Conservation (phyloP, 495 filamentous ascomycete species). For the Penicillium paradoxum region DNA sequence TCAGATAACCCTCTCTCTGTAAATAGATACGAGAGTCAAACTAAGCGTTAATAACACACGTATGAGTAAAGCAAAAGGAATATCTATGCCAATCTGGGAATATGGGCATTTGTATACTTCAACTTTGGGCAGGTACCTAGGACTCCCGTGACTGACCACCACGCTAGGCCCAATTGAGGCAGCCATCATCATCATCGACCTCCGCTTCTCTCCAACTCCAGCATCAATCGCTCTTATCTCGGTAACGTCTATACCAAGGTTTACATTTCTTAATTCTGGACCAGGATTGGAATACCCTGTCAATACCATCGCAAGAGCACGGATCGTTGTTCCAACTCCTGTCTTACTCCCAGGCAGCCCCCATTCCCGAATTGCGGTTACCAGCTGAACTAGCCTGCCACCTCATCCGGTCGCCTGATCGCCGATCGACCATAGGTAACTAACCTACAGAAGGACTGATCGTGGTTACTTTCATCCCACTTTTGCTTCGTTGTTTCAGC, state of each 20-base stretch:
- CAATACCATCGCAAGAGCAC: neutral
- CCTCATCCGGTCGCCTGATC: slow-evolving; percentile 19
- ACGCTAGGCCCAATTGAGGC: slow-evolving; percentile 28
- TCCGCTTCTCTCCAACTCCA: slow-evolving; percentile 23
- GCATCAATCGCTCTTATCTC: slow-evolving; percentile 6
- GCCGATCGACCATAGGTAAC: slow-evolving; percentile 19
- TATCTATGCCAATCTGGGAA: neutral
- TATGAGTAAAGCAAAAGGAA: neutral
- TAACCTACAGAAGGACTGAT: slow-evolving; percentile 34
- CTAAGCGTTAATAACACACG: neutral
- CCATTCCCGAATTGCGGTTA: slow-evolving; percentile 6
- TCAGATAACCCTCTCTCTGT: neutral
- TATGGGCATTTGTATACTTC: slow-evolving; percentile 1
- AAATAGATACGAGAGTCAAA: neutral
- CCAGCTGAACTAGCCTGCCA: slow-evolving; percentile 23
- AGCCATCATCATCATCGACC: slow-evolving; percentile 27
- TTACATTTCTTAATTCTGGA: slow-evolving; percentile 13
- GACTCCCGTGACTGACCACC: slow-evolving; percentile 29
- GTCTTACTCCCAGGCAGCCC: slow-evolving; percentile 9
- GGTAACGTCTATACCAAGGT: slow-evolving; percentile 15
- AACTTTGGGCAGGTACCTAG: neutral
- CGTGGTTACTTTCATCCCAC: slow-evolving; percentile 7
- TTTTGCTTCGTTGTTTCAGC: slow-evolving; percentile 7
- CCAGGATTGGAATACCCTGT: neutral
- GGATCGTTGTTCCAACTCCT: neutral